phyloP scores from a whole-genome alignment of 225 moss, liverwort and hornwort species.

The Climacium dendroides region DNA sequence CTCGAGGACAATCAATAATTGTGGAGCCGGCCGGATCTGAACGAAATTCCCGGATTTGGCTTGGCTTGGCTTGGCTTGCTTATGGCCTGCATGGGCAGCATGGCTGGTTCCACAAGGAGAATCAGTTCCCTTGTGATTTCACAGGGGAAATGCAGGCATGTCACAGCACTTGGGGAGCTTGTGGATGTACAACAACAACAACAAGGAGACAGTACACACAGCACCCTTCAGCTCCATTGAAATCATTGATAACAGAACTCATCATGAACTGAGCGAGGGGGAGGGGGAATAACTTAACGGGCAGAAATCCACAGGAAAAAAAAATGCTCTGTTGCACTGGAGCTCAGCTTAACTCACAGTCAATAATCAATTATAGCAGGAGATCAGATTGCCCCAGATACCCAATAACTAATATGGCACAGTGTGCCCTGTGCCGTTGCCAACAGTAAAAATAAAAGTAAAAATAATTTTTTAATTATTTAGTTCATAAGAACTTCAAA shows the following conservation, averaged over 20 bases:
- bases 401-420: too few relatives aligned
- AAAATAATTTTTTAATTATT: too few relatives aligned
- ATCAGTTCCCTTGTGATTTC: too few relatives aligned
- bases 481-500: too few relatives aligned
- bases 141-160: not conserved
- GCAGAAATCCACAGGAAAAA: not conserved
- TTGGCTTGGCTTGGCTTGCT: too few relatives aligned
- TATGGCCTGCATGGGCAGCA: not conserved
- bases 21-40: too few relatives aligned
- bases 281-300: not conserved
- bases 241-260: not conserved
- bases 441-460: too few relatives aligned
- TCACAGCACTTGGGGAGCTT: not conserved
- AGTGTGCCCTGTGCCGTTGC: too few relatives aligned
- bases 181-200: rapidly evolving
- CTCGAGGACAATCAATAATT: not conserved
- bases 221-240: not conserved
- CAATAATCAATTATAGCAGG: not conserved
- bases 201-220: not conserved
- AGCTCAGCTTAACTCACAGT: too few relatives aligned
- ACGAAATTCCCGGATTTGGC: not conserved
- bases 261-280: not conserved
- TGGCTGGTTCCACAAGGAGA: not conserved
- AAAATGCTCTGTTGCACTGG: too few relatives aligned
- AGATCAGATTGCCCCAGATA: not conserved